Evolutionary conservation across 495 filamentous ascomycete species (phyloP), one percentile per base, ranked within the genome.

Genomic region (Aspergillus steynii): DNA sequence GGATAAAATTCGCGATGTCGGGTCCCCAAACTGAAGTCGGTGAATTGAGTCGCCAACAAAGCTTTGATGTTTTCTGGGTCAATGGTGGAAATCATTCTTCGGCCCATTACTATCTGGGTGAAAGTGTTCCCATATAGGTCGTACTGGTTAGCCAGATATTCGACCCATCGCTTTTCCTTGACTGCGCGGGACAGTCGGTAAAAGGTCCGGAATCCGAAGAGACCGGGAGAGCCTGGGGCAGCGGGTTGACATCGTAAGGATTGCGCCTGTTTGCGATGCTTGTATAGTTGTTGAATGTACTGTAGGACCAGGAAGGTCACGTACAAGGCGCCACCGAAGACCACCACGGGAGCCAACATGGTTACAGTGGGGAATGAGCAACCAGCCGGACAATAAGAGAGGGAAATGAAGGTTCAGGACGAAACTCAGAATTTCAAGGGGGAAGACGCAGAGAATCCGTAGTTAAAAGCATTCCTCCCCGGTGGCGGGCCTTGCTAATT

Each of bases 1-100:
- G 82, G 76, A 26, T 68, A 67, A 47, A 87, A 82, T 47, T 77
- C 72, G 31, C 68, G 56, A 42, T 72, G 73, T 55, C 84, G 58
- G 1, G 70, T 70, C 1, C 82, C 84, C 4, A 87, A 61, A 29
- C 73, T 72, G 62, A 85, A 91, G 57, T 88, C 88, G 28, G 86
- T 80, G 68, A 96, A 97, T 63, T 96, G 88, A 0, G 86, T 88
- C 0, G 92, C 90, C 2, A 97, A 80, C 6, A 97, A 75, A 0
- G 92, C 87, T 68, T 97, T 92, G 72, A 98, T 82, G 71, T 96
- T 97, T 67, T 93, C 88, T 0, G 90, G 92, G 49, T 96, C 90
- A 51, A 76, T 78, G 1, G 91, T 93, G 25, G 78, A 69, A 45
- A 88, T 64, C 4, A 71, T n/a, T 2, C 49, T 46, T 2, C 62